Percentiles rank a stretch among this genome's conserved stretches.
These are phyloP conservation scores for Candida sanyiensis DNA, from an alignment of 805 yeast genomes.

Conservation along the genomic window DNA sequence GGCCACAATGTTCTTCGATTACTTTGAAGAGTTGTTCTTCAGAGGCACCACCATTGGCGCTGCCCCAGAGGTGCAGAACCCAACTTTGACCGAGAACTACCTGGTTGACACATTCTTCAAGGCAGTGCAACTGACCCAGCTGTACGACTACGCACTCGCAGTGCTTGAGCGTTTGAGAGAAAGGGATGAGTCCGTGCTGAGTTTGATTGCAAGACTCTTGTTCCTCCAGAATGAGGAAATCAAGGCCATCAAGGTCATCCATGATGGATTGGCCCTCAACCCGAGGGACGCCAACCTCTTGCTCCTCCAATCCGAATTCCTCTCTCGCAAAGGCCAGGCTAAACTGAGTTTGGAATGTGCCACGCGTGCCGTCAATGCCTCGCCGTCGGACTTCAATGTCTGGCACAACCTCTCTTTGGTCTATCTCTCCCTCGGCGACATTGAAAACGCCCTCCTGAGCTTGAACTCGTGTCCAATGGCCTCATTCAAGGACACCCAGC, in stretches of 20 bases:
- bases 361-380: constrained; percentile 57
- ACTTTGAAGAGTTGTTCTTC: constrained; percentile 60
- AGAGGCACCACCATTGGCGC: constrained; percentile 67
- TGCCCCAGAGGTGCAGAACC: constrained; percentile 59
- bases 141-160: constrained; percentile 54
- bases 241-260: constrained; percentile 47
- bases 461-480: constrained; percentile 82
- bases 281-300: constrained; percentile 53
- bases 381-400: constrained; percentile 71
- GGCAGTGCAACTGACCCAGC: constrained; percentile 58
- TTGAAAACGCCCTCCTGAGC: constrained; percentile 66
- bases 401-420: constrained; percentile 66
- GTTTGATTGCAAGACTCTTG: constrained; percentile 49
- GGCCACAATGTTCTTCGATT: constrained; percentile 51
- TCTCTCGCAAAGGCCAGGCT: constrained; percentile 43
- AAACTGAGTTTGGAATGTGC: constrained; percentile 58
- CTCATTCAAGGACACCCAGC: constrained; percentile 56
- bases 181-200: constrained; percentile 50
- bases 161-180: constrained; percentile 47
- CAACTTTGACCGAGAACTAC: constrained; percentile 59
- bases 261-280: constrained; percentile 42
- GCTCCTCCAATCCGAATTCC: constrained; percentile 52
- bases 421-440: constrained; percentile 57
- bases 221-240: constrained; percentile 54
- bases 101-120: constrained; percentile 70